Evolutionary conservation across 75 land plant genomes (phyloP), one percentile per base, ranked within the genome.

Genomic region (Selaginella moellendorffii): DNA sequence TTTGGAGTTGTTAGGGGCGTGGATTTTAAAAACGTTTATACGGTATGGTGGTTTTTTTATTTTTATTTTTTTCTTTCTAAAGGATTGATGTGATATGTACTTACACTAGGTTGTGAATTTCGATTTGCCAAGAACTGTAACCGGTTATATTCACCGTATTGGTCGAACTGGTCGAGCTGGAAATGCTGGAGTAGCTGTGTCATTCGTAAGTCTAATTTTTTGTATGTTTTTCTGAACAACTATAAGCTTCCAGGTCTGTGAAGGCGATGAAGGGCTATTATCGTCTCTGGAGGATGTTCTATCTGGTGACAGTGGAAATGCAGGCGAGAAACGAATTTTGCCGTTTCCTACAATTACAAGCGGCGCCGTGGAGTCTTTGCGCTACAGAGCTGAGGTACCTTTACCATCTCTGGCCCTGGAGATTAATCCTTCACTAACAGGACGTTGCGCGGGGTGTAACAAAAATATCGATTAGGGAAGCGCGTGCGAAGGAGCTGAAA

Each of bases 1-100:
- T 92, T 88, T 81, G 97, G 97, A 36, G 97, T 92, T 5, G 89
- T 92, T n/a, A 78, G 96, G 68, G 97, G 97, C 58, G 81, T 92
- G 62, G 96, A 92, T 71, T 92, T 92, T 74, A 92, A 88, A 70
- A 81, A 88, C 71, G 97, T 92, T 27, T 75, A 70, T 26, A 92
- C 97, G 68, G 97, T 92, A 74, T 23, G 52, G 23, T 14, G 27
- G 66, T 20, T 42, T 62, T 23, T 25, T 24, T 25, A 65, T 28
- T 17, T 17, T 25, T n/a, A n/a, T n/a, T n/a, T n/a, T n/a, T n/a
- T n/a, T n/a, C n/a, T n/a, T n/a, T n/a, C n/a, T n/a, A n/a, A n/a
- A n/a, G n/a, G n/a, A n/a, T n/a, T 36, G 46, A 36, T 36, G 46
- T 36, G 46, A 36, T 36, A 5, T 36, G 30, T 63, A 22, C 1